A percentile compares a stretch with the other conserved stretches of the same genome.
Evolutionary conservation across 257 asterid genomes (phyloP).

Genomic region (Jacaranda copaia): DNA sequence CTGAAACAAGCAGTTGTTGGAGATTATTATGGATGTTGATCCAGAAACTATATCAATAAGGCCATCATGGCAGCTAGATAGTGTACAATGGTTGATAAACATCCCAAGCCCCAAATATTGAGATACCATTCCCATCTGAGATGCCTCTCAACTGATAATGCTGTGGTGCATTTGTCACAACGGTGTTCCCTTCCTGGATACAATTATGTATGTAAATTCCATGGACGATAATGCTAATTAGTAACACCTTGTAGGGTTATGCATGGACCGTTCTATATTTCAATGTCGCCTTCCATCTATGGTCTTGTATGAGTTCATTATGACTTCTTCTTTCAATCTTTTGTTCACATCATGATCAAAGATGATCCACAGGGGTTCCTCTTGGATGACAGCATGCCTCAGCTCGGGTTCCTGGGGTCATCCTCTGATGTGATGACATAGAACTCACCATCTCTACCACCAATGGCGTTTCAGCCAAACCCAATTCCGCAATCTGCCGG

Average conservation of each 20-base stretch:
- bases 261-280: constrained; percentile 71
- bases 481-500: constrained; percentile 71
- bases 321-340: constrained; percentile 51
- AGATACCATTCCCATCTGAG: constrained; percentile 76
- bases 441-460: constrained; percentile 74
- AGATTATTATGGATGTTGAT: constrained; percentile 66
- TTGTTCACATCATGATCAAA: constrained; percentile 66
- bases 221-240: constrained; percentile 65
- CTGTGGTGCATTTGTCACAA: constrained; percentile 54
- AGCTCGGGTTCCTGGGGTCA: constrained; percentile 60
- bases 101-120: constrained; percentile 60
- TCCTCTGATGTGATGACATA: constrained; percentile 54
- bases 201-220: constrained; percentile 69
- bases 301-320: constrained; percentile 78
- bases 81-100: constrained; percentile 74
- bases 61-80: constrained; percentile 65
- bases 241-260: constrained; percentile 61
- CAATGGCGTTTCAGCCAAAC: constrained; percentile 65
- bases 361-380: constrained; percentile 76
- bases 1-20: constrained; percentile 69
- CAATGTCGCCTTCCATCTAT: constrained; percentile 67
- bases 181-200: constrained; percentile 62
- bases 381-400: constrained; percentile 69
- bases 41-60: constrained; percentile 65
- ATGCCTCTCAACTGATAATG: constrained; percentile 61